Percentiles rank a stretch among this genome's conserved stretches.
These are phyloP conservation scores for Austroboletus niveus DNA, from an alignment of 1,284 basidiomycete genomes.

Conservation along the genomic window DNA sequence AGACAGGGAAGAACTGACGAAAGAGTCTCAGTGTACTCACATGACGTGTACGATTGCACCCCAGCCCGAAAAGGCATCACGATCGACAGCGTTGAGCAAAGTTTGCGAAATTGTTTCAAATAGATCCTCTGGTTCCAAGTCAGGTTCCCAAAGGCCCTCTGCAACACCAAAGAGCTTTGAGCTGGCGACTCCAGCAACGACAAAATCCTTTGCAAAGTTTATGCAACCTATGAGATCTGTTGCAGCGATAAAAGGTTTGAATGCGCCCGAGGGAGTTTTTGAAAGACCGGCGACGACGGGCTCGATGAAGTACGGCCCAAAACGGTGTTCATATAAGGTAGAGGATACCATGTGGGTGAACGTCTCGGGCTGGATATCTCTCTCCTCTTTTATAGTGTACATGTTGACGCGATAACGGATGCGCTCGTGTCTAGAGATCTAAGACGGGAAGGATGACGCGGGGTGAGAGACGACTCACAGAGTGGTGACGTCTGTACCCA, in stretches of 20 bases:
- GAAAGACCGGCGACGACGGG: conserved; percentile 93
- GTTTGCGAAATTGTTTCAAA: conserved; percentile 99
- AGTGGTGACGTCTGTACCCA: conserved; percentile 92
- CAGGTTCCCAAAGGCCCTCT: conserved; percentile 98
- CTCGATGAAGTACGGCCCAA: conserved; percentile 96
- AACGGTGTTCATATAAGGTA: conserved; percentile 96
- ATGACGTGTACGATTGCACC: conserved; percentile 94
- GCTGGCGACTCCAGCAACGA: conserved; percentile 92
- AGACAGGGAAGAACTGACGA: conserved; percentile 10
- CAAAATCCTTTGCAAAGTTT: conserved; percentile 96
- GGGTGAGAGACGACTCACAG: conserved; percentile 53
- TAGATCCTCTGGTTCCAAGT: conserved; percentile 93
- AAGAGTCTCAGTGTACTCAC: conserved; percentile 52
- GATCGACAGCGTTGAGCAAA: conserved; percentile 91
- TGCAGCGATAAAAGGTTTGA: conserved; percentile 94
- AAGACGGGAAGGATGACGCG: conserved; percentile 5
- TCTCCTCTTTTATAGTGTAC: conserved; percentile 99
- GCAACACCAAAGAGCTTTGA: conserved; percentile 96
- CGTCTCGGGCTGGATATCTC: conserved; percentile 94
- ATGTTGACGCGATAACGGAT: conserved; percentile 96
- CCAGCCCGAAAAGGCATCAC: conserved; percentile 97
- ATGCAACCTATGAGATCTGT: conserved; percentile 97
- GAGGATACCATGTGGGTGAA: conserved; percentile 96
- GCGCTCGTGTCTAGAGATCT: conserved; percentile 67
- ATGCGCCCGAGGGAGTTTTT: conserved; percentile 68